phyloP scores from a whole-genome alignment of 192 early-diverging fungal species.

The Backusella parvicylindrica region DNA sequence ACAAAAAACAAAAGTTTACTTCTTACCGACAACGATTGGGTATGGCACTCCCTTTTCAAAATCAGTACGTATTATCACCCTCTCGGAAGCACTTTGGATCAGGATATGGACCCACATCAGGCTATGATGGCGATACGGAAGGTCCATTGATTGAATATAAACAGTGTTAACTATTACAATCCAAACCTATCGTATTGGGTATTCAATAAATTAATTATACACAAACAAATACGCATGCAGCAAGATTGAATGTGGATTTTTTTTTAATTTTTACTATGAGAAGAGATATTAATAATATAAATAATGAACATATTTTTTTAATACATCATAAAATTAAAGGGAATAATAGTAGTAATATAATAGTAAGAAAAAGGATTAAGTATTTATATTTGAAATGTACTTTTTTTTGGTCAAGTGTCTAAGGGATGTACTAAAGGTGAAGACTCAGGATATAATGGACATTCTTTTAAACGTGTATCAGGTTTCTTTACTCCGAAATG shows the following conservation, averaged over 20 bases:
- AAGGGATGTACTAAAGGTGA: not conserved
- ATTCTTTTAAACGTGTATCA: not conserved
- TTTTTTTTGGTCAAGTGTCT: not conserved
- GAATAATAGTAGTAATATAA: not conserved
- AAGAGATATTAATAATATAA: not conserved
- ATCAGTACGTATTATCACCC: not conserved
- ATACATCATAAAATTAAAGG: not conserved
- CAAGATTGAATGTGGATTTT: not conserved
- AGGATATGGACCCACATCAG: not conserved
- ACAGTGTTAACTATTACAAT: not conserved
- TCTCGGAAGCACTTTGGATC: not conserved
- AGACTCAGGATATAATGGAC: not conserved
- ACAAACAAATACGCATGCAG: not conserved
- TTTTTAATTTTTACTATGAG: not conserved
- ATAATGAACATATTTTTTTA: not conserved
- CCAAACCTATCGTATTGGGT: not conserved
- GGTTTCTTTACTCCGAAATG: not conserved
- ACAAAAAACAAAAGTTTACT: not conserved
- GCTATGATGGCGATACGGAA: constrained; percentile 13
- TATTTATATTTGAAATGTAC: not conserved
- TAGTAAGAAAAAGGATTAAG: not conserved
- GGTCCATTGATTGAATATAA: constrained; percentile 2
- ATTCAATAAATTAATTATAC: not conserved
- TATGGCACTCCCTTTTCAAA: not conserved
- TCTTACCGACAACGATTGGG: not conserved